Conservation (phyloP, 257 asterid species). For the Solanum corneliomulleri region DNA sequence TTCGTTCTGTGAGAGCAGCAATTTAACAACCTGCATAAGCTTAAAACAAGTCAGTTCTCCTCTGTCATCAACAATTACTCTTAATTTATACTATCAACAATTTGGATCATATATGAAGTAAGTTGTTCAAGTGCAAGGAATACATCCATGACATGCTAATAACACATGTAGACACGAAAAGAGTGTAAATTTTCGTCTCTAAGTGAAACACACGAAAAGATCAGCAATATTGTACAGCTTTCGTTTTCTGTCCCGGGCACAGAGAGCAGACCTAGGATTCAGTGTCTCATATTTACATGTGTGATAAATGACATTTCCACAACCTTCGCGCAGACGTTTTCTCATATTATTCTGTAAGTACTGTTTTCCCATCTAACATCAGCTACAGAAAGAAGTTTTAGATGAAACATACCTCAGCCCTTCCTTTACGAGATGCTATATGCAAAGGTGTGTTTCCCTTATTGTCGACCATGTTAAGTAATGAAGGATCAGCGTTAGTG, state of each 20-base stretch:
- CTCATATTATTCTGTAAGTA: background rate
- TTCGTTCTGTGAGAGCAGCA: constrained; percentile 18
- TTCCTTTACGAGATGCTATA: constrained; percentile 32
- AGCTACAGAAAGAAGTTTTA: background rate
- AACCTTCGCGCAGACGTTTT: background rate
- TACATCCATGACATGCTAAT: background rate
- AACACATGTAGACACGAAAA: background rate
- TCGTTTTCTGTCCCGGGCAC: background rate
- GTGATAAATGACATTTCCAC: background rate
- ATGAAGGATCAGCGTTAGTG: constrained; percentile 14
- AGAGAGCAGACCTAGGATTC: background rate
- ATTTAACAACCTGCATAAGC: constrained; percentile 25
- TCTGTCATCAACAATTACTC: constrained; percentile 17
- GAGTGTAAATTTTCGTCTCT: background rate
- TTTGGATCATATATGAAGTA: constrained; percentile 16
- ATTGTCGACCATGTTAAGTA: constrained; percentile 26
- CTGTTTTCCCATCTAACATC: background rate
- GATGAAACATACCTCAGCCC: constrained; percentile 17
- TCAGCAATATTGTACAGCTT: background rate
- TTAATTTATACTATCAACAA: constrained; percentile 17
- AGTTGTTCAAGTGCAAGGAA: background rate
- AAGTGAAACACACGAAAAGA: background rate
- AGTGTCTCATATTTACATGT: background rate
- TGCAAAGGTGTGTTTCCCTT: constrained; percentile 37
- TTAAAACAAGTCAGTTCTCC: constrained; percentile 12